phyloP scores from a whole-genome alignment of 2,329 filamentous ascomycete species.

The Fusarium virguliforme region DNA sequence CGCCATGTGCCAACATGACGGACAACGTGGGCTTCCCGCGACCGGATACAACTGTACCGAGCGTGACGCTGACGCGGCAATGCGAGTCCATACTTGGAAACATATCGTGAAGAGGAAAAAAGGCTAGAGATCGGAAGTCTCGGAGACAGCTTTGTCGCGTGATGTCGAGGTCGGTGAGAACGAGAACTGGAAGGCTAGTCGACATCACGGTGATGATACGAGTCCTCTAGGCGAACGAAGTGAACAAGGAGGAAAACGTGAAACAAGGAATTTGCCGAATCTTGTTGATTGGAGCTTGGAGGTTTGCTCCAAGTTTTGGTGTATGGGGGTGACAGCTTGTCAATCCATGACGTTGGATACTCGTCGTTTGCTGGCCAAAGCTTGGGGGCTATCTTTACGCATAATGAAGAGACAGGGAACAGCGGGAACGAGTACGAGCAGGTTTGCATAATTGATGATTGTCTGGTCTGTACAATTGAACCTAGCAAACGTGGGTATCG shows the following conservation, averaged over 20 bases:
- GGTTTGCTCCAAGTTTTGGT: conserved; percentile 16
- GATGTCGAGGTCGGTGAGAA: conserved; percentile 22
- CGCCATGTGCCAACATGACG: conserved; percentile 4
- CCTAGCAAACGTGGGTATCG: not conserved
- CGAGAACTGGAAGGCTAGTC: not conserved
- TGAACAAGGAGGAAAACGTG: not conserved
- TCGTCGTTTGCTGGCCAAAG: not conserved
- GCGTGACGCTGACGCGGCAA: conserved; percentile 7
- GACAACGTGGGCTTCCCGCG: not conserved
- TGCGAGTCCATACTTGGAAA: not conserved
- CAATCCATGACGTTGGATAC: conserved; percentile 21
- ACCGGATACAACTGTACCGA: not conserved
- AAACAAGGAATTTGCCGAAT: conserved; percentile 23
- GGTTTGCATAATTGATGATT: not conserved
- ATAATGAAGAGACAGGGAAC: not conserved
- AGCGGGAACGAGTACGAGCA: not conserved
- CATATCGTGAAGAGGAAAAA: not conserved
- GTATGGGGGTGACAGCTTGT: conserved; percentile 17
- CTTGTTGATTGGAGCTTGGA: conserved; percentile 34
- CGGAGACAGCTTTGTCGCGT: conserved; percentile 18
- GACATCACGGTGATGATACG: not conserved
- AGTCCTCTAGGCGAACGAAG: not conserved
- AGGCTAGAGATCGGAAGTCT: conserved; percentile 1
- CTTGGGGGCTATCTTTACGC: not conserved
- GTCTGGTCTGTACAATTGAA: not conserved